Evolutionary conservation across 805 yeast species (phyloP).

Genomic region (Pichia paraexigua): DNA sequence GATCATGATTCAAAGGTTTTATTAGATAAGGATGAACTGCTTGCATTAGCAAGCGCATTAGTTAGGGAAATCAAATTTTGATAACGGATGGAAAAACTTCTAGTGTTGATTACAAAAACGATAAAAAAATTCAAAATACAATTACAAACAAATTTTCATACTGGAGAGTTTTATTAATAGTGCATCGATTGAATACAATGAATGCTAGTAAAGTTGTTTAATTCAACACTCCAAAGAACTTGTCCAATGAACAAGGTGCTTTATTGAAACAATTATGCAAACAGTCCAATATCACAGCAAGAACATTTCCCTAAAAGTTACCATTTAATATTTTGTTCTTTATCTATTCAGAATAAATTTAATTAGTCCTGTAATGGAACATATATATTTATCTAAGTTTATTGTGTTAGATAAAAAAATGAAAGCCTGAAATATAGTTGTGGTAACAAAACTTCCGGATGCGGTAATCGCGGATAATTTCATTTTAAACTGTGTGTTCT

Average conservation of each 20-base stretch:
- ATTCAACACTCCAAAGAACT: conserved; percentile 42
- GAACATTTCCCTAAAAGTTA: conserved; percentile 27
- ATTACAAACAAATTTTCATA: conserved; percentile 49
- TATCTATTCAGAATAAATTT: too few species aligned
- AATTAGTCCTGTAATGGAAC: too few species aligned
- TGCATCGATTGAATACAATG: conserved; percentile 62
- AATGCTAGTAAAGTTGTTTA: conserved; percentile 50
- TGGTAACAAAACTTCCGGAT: too few species aligned
- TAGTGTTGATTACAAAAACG: conserved; percentile 68
- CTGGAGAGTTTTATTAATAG: conserved; percentile 66
- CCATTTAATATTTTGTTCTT: neutral
- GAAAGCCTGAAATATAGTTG: too few species aligned
- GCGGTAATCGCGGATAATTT: too few species aligned
- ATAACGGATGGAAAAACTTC: conserved; percentile 75
- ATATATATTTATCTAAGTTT: too few species aligned
- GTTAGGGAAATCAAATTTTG: conserved; percentile 55
- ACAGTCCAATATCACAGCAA: conserved; percentile 34
- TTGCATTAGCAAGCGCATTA: conserved; percentile 64
- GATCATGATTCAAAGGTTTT: conserved; percentile 68
- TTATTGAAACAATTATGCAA: conserved; percentile 45
- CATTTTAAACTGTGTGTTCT: too few species aligned
- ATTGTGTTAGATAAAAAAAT: too few species aligned
- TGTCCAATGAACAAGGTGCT: conserved; percentile 36
- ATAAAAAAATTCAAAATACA: conserved; percentile 52
- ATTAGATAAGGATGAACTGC: conserved; percentile 61